Percentiles rank a stretch among this genome's conserved stretches.
phyloP scores from a whole-genome alignment of 331 rosid species.

The Malus hybrid region DNA sequence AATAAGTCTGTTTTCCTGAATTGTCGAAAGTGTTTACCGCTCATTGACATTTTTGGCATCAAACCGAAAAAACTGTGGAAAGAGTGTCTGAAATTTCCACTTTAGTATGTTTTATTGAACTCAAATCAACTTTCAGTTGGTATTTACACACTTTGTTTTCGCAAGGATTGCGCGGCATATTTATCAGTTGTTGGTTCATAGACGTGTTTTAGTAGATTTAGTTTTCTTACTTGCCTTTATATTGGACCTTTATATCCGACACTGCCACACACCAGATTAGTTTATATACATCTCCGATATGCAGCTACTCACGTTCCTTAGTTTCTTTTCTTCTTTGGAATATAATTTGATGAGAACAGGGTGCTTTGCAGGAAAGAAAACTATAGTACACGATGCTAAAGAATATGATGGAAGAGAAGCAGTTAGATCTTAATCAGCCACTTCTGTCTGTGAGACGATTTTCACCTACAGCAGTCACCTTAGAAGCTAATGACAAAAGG shows the following conservation, averaged over 20 bases:
- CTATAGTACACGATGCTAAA: constrained; percentile 21
- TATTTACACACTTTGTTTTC: neutral
- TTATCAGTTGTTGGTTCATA: neutral
- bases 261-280: neutral
- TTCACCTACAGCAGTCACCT: constrained; percentile 32
- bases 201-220: neutral
- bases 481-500: constrained; percentile 32
- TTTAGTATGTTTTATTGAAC: neutral
- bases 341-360: constrained; percentile 11
- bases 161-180: neutral
- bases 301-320: neutral
- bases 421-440: constrained; percentile 72
- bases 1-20: neutral
- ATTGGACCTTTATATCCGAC: neutral
- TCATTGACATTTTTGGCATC: neutral
- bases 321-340: constrained; percentile 10
- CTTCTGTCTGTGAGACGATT: constrained; percentile 81
- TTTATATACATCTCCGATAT: constrained; percentile 8
- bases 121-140: neutral
- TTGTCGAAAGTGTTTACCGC: neutral
- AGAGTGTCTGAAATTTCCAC: neutral
- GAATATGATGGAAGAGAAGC: constrained; percentile 73
- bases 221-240: neutral
- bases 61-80: neutral
- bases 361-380: constrained; percentile 34